phyloP scores from a whole-genome alignment of 352 stramenopile genomes.

The Paralagenidium karlingii region DNA sequence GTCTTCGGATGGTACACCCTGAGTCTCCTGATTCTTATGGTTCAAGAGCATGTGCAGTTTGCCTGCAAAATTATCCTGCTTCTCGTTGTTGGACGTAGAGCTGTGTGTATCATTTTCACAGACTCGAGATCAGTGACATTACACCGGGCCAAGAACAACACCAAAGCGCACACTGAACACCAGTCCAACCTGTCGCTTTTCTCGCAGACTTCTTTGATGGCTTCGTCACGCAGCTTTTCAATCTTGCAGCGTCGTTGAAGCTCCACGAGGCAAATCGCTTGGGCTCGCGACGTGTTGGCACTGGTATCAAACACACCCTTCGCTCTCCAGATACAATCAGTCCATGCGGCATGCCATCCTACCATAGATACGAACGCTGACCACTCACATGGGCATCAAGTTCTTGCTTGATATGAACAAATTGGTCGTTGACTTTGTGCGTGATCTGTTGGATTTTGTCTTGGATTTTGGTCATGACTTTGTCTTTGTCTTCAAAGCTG shows the following conservation, averaged over 20 bases:
- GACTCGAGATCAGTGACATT: too few relatives aligned
- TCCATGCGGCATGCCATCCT: neutral
- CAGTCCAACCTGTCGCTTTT: too few relatives aligned
- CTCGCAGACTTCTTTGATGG: slow-evolving; percentile 45
- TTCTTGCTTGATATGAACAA: slow-evolving; percentile 25
- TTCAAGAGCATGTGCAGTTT: too few relatives aligned
- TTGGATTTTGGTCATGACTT: slow-evolving; percentile 61
- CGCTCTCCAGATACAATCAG: neutral
- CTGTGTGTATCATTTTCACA: too few relatives aligned
- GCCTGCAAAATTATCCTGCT: too few relatives aligned
- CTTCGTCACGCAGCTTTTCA: slow-evolving; percentile 45
- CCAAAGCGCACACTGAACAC: too few relatives aligned
- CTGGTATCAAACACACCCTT: slow-evolving; percentile 46
- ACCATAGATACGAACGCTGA: neutral
- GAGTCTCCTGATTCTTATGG: too few relatives aligned
- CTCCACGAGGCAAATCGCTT: slow-evolving; percentile 56
- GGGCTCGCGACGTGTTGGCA: slow-evolving; percentile 43
- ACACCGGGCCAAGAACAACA: too few relatives aligned
- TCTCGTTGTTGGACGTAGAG: too few relatives aligned
- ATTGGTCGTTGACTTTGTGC: slow-evolving; percentile 36
- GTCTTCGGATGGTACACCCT: too few relatives aligned
- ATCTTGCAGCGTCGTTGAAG: slow-evolving; percentile 50
- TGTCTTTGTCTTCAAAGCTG: slow-evolving; percentile 54
- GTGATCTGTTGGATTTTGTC: slow-evolving; percentile 51
- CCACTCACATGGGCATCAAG: slow-evolving; percentile 28